These are phyloP conservation scores for Hypoxylon subgilvum DNA, from an alignment of 495 filamentous ascomycete genomes.

Conservation along the genomic window DNA sequence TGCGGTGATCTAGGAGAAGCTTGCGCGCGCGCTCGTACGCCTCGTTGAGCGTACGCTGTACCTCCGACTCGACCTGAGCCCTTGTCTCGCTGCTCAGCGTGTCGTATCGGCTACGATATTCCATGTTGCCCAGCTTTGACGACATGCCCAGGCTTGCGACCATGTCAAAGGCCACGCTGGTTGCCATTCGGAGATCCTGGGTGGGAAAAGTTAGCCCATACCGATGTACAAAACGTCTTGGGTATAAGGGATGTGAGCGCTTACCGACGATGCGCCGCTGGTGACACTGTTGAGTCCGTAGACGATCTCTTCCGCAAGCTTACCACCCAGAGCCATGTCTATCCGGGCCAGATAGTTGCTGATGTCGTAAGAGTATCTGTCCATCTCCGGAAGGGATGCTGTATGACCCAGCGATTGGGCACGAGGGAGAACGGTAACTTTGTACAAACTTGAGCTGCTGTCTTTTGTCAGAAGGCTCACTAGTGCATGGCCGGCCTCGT, in stretches of 20 bases:
- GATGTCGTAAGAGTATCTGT: conserved; percentile 79
- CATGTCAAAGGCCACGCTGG: conserved; percentile 78
- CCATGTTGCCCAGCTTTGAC: conserved; percentile 84
- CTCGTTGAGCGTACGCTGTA: conserved; percentile 83
- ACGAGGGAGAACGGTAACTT: conserved; percentile 93
- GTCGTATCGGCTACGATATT: conserved; percentile 79
- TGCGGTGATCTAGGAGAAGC: conserved; percentile 71
- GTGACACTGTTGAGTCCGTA: conserved; percentile 88
- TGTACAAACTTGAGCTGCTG: conserved; percentile 79
- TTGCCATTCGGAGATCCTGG: conserved; percentile 84
- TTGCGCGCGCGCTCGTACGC: conserved; percentile 73
- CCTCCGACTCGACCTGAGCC: conserved; percentile 81
- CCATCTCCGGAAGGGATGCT: conserved; percentile 83
- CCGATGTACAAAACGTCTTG: background rate
- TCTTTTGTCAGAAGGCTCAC: conserved; percentile 78
- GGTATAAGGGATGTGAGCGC: conserved; percentile 27
- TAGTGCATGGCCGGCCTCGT: conserved; percentile 94
- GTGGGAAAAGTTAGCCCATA: conserved; percentile 27
- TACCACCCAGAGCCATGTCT: conserved; percentile 86
- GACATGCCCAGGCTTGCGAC: conserved; percentile 89
- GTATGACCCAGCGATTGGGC: conserved; percentile 86
- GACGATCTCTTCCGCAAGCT: conserved; percentile 90
- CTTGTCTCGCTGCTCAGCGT: conserved; percentile 82
- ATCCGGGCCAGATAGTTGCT: conserved; percentile 76
- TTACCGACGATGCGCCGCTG: conserved; percentile 76